Conservation (phyloP, 371 early-diverging fungal species). For the Apophysomyces trapeziformis region DNA sequence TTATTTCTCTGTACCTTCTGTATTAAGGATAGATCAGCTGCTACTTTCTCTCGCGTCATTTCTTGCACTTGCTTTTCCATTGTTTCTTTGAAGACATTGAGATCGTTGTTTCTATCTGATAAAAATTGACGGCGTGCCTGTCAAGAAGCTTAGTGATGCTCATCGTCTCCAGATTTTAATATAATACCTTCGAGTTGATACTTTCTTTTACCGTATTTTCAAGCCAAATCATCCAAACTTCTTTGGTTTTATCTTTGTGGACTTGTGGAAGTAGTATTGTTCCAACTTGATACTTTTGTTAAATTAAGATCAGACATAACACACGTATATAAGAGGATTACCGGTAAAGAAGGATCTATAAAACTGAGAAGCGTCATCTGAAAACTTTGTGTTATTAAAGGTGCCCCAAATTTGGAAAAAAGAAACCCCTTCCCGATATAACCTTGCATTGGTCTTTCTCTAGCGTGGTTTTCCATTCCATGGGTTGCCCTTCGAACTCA, state of each 20-base stretch:
- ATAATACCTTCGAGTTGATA: constrained; percentile 5
- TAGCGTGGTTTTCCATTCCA: constrained; percentile 14
- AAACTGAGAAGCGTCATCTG: constrained; percentile 16
- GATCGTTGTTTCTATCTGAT: constrained; percentile 15
- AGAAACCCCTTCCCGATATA: too few species aligned
- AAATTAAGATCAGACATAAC: neutral
- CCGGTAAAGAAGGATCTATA: constrained; percentile 14
- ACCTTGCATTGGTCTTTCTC: constrained; percentile 14
- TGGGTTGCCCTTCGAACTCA: constrained; percentile 17
- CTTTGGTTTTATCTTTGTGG: neutral
- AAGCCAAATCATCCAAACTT: constrained; percentile 13
- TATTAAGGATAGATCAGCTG: constrained; percentile 15
- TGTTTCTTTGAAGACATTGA: constrained; percentile 6
- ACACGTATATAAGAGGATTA: neutral
- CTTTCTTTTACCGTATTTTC: constrained; percentile 18
- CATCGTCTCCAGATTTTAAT: neutral
- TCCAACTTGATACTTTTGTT: constrained; percentile 16
- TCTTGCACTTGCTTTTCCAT: constrained; percentile 15
- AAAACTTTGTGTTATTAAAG: neutral
- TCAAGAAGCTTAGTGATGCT: neutral
- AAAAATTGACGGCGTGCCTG: constrained; percentile 12
- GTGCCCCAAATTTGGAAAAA: too few species aligned
- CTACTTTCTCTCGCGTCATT: constrained; percentile 15
- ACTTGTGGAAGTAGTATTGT: constrained; percentile 4
- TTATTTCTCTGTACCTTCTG: constrained; percentile 12